Conservation (phyloP, 139 green algal genomes). For the Coccomyxa sp. region DNA sequence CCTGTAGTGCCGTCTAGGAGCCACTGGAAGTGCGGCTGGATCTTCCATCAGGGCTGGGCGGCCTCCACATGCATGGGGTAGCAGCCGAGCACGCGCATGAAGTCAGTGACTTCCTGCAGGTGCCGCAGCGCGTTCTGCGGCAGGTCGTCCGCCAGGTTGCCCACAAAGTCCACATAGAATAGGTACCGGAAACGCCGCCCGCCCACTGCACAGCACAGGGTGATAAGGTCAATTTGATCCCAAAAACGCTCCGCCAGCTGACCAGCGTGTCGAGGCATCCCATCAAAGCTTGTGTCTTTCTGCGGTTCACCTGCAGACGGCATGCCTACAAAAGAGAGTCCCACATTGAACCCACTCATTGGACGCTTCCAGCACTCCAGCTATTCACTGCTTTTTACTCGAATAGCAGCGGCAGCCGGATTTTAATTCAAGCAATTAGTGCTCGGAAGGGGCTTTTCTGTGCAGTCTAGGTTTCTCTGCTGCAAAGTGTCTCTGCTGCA, state of each 20-base stretch:
- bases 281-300: not conserved
- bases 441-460: no score
- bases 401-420: no score
- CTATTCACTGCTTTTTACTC: no score
- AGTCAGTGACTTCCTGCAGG: conserved; percentile 87
- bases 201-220: not conserved
- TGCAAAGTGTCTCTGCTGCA: no score
- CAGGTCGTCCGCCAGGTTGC: conserved; percentile 63
- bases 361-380: no score
- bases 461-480: no score
- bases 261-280: not conserved
- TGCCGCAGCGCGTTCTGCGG: conserved; percentile 92
- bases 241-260: not conserved
- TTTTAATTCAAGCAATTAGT: no score
- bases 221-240: not conserved
- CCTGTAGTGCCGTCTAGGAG: no score
- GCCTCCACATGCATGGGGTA: conserved; percentile 55
- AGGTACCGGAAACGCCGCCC: conserved; percentile 88
- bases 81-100: conserved; percentile 88
- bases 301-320: not conserved
- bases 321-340: no score
- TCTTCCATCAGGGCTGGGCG: no score
- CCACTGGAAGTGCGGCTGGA: no score
- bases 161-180: conserved; percentile 96
- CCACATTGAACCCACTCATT: no score